Conservation (phyloP, 2,329 filamentous ascomycete species). For the Clonostachys rhizophaga region DNA sequence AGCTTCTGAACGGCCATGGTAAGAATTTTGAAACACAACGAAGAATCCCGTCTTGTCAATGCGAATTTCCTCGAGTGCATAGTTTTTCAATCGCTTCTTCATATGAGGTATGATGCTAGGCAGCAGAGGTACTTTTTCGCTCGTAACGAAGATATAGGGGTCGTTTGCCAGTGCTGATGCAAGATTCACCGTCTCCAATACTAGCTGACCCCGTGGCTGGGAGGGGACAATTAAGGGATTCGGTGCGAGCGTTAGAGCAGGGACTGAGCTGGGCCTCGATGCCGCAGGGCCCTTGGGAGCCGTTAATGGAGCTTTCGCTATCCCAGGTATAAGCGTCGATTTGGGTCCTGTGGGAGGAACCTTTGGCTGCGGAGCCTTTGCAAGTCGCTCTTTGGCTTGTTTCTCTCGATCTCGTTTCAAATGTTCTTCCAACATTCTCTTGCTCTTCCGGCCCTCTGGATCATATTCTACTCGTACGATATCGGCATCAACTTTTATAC, state of each 20-base stretch:
- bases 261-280: constrained; percentile 29
- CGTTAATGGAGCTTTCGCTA: constrained; percentile 62
- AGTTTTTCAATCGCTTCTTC: constrained; percentile 82
- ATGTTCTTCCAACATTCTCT: constrained; percentile 69
- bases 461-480: constrained; percentile 82
- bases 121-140: constrained; percentile 81
- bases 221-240: constrained; percentile 16
- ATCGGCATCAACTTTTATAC: constrained; percentile 73
- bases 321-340: constrained; percentile 15
- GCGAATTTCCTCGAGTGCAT: constrained; percentile 74
- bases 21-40: constrained; percentile 79
- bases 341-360: constrained; percentile 30
- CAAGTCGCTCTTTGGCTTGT: constrained; percentile 32
- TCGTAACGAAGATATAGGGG: constrained; percentile 89
- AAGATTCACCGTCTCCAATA: constrained; percentile 64
- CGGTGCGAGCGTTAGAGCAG: constrained; percentile 6
- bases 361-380: constrained; percentile 17
- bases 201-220: constrained; percentile 18
- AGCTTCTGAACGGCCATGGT: constrained; percentile 72
- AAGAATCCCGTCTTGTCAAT: constrained; percentile 87
- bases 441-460: constrained; percentile 79
- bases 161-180: constrained; percentile 67
- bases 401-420: constrained; percentile 66
- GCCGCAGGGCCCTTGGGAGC: constrained; percentile 81
- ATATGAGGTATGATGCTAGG: constrained; percentile 82